These are phyloP conservation scores for Leishmania tarentolae DNA, from an alignment of 208 protist species.

Conservation along the genomic window DNA sequence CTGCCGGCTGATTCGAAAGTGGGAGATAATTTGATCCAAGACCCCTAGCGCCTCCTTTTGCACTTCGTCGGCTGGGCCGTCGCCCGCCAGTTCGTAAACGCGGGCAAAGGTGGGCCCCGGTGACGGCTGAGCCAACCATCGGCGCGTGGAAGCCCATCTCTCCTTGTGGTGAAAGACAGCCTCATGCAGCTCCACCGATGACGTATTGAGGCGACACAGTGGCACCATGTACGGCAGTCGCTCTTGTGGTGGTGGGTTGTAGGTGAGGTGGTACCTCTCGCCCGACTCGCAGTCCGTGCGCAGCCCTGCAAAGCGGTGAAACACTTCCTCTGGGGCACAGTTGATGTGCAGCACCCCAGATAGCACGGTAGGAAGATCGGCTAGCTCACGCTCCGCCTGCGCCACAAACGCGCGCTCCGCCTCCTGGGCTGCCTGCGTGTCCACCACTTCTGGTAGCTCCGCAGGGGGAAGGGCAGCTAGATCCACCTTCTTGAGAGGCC, in stretches of 20 bases:
- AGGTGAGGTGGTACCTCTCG: conserved; percentile 83
- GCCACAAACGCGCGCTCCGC: conserved; percentile 54
- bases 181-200: conserved; percentile 72
- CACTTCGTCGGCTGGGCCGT: conserved; percentile 35
- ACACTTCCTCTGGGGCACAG: conserved; percentile 69
- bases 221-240: conserved; percentile 70
- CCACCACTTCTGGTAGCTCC: conserved; percentile 70
- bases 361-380: conserved; percentile 38
- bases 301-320: conserved; percentile 80
- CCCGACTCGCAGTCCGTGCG: conserved; percentile 80
- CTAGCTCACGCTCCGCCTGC: conserved; percentile 40
- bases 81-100: conserved; percentile 71
- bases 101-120: conserved; percentile 25
- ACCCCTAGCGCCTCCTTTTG: conserved; percentile 35
- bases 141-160: conserved; percentile 52
- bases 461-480: conserved; percentile 62
- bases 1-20: conserved; percentile 38
- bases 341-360: conserved; percentile 64
- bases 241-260: conserved; percentile 69
- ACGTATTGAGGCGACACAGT: conserved; percentile 59
- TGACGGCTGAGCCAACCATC: conserved; percentile 44
- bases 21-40: conserved; percentile 32
- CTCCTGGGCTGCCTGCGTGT: conserved; percentile 36
- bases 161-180: conserved; percentile 64
- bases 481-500: conserved; percentile 62